phyloP scores from a whole-genome alignment of 495 filamentous ascomycete genomes.

The Parachaetomium inaequale region DNA sequence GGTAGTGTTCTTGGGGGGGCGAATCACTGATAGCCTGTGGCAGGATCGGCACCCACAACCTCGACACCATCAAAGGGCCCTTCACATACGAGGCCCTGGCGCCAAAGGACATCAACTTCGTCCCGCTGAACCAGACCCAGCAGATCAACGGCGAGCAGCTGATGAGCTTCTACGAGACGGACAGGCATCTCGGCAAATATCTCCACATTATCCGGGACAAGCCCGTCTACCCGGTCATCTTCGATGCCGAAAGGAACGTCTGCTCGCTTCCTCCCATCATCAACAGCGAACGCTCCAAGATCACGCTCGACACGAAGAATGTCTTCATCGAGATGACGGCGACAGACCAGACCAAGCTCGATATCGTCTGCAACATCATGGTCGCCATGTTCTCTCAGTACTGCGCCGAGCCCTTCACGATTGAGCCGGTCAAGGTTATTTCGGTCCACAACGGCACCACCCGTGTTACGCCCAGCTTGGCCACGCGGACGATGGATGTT shows the following conservation, averaged over 20 bases:
- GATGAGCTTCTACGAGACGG: conserved; percentile 94
- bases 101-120: conserved; percentile 89
- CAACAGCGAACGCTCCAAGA: conserved; percentile 95
- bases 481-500: conserved; percentile 69
- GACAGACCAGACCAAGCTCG: conserved; percentile 94
- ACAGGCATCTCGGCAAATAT: conserved; percentile 75
- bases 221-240: conserved; percentile 94
- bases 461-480: conserved; percentile 73
- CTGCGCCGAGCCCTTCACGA: conserved; percentile 79
- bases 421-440: conserved; percentile 87
- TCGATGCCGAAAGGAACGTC: conserved; percentile 79
- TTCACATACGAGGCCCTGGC: conserved; percentile 94
- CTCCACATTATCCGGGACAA: conserved; percentile 92
- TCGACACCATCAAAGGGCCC: conserved; percentile 88
- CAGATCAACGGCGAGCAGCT: conserved; percentile 82
- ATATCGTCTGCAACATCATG: conserved; percentile 91
- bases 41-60: conserved; percentile 87
- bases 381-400: conserved; percentile 97
- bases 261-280: conserved; percentile 97
- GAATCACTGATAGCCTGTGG: conserved; percentile 5
- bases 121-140: conserved; percentile 84
- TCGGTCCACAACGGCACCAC: conserved; percentile 86
- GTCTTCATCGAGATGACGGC: conserved; percentile 97
- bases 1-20: neutral
- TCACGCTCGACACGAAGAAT: conserved; percentile 81